phyloP scores from a whole-genome alignment of 129 eudicot species.

The Calendula officinalis region DNA sequence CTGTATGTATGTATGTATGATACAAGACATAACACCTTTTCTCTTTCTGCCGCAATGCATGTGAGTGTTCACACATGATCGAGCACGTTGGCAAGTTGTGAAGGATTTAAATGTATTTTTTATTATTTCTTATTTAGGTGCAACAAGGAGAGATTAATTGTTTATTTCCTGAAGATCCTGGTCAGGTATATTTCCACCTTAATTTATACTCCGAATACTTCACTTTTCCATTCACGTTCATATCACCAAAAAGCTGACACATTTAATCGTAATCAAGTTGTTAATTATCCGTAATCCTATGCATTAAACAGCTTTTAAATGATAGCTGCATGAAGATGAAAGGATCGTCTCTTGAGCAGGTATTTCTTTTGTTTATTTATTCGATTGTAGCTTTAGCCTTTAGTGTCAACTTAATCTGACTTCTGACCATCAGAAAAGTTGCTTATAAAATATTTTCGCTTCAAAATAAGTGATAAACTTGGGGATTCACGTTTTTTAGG shows the following conservation, averaged over 20 bases:
- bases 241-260: conserved; percentile 28
- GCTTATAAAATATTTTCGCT: not conserved
- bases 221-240: conserved; percentile 10
- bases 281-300: conserved; percentile 21
- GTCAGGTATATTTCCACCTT: conserved; percentile 59
- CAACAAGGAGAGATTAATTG: conserved; percentile 82
- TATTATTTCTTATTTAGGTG: conserved; percentile 36
- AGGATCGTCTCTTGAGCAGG: conserved; percentile 59
- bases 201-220: conserved; percentile 8
- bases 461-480: no score
- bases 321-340: conserved; percentile 79
- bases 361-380: conserved; percentile 24
- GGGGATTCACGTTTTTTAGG: no score
- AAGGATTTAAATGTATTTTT: not conserved
- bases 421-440: not conserved
- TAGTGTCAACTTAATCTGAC: not conserved
- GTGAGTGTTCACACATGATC: conserved; percentile 30
- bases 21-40: conserved; percentile 18
- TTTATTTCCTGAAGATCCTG: conserved; percentile 96
- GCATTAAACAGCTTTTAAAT: conserved; percentile 61
- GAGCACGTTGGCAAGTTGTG: conserved; percentile 24
- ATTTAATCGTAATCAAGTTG: conserved; percentile 27
- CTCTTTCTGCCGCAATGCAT: conserved; percentile 28
- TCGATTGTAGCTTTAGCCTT: not conserved
- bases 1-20: not conserved